These are phyloP conservation scores for Candida railenensis DNA, from an alignment of 805 yeast genomes.

Conservation along the genomic window DNA sequence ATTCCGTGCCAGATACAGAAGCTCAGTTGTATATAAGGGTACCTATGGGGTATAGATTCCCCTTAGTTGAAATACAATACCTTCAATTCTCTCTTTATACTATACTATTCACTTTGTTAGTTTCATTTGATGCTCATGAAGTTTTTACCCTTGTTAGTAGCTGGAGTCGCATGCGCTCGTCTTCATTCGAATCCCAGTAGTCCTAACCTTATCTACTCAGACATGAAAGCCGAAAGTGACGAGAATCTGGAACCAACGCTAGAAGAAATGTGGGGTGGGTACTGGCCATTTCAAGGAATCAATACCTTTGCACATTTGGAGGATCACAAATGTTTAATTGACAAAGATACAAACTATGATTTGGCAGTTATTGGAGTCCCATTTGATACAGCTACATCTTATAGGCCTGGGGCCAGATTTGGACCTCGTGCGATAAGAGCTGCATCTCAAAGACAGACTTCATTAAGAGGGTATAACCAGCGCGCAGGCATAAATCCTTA, in stretches of 20 bases:
- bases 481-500: conserved; percentile 60
- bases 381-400: conserved; percentile 79
- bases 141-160: not conserved
- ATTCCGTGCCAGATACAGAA: not conserved
- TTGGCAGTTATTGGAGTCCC: conserved; percentile 78
- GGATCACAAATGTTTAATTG: conserved; percentile 54
- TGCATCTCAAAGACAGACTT: conserved; percentile 70
- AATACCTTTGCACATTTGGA: conserved; percentile 76
- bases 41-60: not conserved
- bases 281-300: conserved; percentile 71
- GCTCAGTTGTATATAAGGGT: no score
- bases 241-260: conserved; percentile 34
- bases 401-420: conserved; percentile 79
- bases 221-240: conserved; percentile 1
- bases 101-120: no score
- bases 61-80: no score
- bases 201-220: not conserved
- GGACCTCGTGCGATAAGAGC: conserved; percentile 74
- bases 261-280: conserved; percentile 68
- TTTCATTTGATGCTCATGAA: no score
- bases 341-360: conserved; percentile 52
- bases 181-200: conserved; percentile 6
- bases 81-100: no score
- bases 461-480: conserved; percentile 67
- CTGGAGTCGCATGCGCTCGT: conserved; percentile 2